Base-by-base conservation (phyloP, 1,139 yeast species). In the Hansenula anomala region DNA sequence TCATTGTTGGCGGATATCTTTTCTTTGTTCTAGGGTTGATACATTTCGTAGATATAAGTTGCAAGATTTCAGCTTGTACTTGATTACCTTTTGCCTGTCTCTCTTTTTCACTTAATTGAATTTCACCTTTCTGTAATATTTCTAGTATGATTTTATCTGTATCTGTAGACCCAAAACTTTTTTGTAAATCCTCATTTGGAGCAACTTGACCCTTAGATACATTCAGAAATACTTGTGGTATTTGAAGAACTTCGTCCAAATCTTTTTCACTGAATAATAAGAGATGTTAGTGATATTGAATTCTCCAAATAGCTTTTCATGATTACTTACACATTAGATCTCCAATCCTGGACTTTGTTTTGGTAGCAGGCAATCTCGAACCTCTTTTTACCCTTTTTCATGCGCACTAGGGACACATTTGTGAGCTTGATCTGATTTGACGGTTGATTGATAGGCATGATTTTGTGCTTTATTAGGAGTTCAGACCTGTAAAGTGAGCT, bases 141-240 rank as follows among this genome's bases (percentile, higher is more conserved):
- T 86, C 95, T 37, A 75, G 67, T 29, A 92, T 80, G 40, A 90
- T 84, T 29, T 71, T 72, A 55, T 88, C 88, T 25, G 76, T 73
- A 51, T 89, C 81, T 0, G 87, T 79, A 0, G 89, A 75, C 1
- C 87, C 90, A 59, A 94, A 92, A 1, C 82, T 71, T 37, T 78
- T 71, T 52, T 73, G 67, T 34, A 92, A 67, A 46, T 92, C 97
- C 10, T 88, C 96, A 50, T 85, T 79, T 22, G 90, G 80, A 4
- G 98, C 98, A 3, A 87, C 94, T 49, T 81, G 90, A 3, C 98
- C 98, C 56, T 94, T 92, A 17, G 96, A 87, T 0, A 90, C 98
- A 57, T 94, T 92, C 33, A 80, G 63, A 56, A 94, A 92, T 2
- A 92, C 95, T 58, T 86, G 96, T n/a, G 90, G 96, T 38, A 92